Evolutionary conservation across 805 yeast species (phyloP), one percentile per base, ranked within the genome.

Genomic region (Dipodascus albidus): DNA sequence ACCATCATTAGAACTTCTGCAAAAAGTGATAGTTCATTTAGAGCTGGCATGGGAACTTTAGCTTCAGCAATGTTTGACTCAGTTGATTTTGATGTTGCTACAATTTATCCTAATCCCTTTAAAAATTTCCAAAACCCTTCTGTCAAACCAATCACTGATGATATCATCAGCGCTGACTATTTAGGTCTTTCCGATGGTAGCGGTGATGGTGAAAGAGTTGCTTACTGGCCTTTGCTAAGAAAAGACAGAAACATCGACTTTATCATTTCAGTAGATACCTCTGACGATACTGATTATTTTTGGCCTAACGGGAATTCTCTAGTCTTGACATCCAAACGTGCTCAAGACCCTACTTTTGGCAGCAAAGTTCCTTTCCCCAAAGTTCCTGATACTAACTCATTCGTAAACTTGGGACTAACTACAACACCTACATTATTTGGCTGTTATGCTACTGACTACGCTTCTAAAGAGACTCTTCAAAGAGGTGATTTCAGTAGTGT

Each of bases 391-490:
- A 53, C 53, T 21, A 23, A 42, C 20, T 44, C 24, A 9, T 38
- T 50, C 11, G 55, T 48, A 50, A 22, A 21, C n/a, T 15, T 47
- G 23, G 49, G 31, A 3, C 19, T 47, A 4, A 47, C 24, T 6
- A 47, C 24, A 9, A 76, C 69, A 54, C 96, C 96, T 14, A 70
- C 81, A 0, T 87, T 87, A 66, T 83, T 88, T 63, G 96, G 96
- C 4, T 89, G 96, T 68, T 73, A 81, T 62, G 70, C 85, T 2
- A 59, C 62, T 69, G 82, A 80, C n/a, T 57, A 66, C 2, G 80
- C 82, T 62, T 64, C 62, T 14, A 41, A 75, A 24, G 83, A 87
- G 27, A 88, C 90, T 3, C 72, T 85, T 47, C 4, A 23, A 6
- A 21, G 27, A 47, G 31, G 31, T 47, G 31, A 22, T 22, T 47